phyloP scores from a whole-genome alignment of 495 filamentous ascomycete species.

The Aspergillus bertholletiae region DNA sequence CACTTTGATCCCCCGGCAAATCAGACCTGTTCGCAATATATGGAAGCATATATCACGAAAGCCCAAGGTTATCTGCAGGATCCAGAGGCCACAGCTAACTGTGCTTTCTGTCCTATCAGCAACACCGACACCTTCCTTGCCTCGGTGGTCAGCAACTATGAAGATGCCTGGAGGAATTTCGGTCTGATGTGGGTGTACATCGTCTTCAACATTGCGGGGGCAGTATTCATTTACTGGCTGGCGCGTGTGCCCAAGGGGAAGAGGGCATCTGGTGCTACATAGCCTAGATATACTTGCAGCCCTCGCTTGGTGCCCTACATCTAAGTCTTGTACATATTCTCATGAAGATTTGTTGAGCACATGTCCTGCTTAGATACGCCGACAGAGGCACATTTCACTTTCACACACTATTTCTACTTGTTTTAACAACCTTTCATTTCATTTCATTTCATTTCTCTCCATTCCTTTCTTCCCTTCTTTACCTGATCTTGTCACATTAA shows the following conservation, averaged over 20 bases:
- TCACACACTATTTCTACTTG: too few species aligned
- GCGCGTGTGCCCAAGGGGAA: constrained; percentile 61
- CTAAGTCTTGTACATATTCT: too few species aligned
- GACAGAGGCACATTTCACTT: too few species aligned
- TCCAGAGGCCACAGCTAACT: constrained; percentile 18
- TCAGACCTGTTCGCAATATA: constrained; percentile 50
- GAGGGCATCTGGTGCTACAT: not conserved
- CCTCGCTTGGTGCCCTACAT: too few species aligned
- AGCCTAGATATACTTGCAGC: not conserved
- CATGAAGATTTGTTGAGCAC: too few species aligned
- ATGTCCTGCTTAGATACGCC: too few species aligned
- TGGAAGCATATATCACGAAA: constrained; percentile 13
- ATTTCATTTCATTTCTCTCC: too few species aligned
- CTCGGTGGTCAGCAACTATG: constrained; percentile 32
- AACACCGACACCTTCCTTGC: constrained; percentile 41
- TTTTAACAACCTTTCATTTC: too few species aligned
- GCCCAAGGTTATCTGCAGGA: constrained; percentile 17
- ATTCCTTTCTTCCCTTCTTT: too few species aligned
- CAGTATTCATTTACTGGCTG: constrained; percentile 66
- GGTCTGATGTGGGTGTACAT: constrained; percentile 58
- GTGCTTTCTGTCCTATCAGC: constrained; percentile 40
- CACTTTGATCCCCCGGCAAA: constrained; percentile 46
- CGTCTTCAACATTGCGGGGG: constrained; percentile 60
- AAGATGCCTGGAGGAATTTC: constrained; percentile 37
- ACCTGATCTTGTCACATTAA: too few species aligned